These are phyloP conservation scores for Candida andamanensis DNA, from an alignment of 805 yeast species.

Conservation along the genomic window DNA sequence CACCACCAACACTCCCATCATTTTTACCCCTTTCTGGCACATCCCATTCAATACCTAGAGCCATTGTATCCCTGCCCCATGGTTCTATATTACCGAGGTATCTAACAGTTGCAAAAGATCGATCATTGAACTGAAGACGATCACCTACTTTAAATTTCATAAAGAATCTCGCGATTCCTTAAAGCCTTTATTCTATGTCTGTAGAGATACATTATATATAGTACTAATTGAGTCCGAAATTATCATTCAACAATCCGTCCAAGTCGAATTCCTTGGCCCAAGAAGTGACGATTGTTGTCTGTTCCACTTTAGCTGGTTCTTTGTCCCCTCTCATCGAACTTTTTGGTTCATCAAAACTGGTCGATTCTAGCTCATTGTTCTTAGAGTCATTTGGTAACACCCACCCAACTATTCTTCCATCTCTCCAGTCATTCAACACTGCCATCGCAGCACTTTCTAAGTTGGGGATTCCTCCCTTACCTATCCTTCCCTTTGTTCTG, in stretches of 20 bases:
- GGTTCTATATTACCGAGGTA: constrained; percentile 50
- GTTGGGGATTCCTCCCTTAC: constrained; percentile 91
- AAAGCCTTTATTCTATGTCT: not conserved
- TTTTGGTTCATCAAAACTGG: constrained; percentile 29
- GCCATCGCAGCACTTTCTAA: constrained; percentile 77
- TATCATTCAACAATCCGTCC: constrained; percentile 64
- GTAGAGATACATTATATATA: constrained; percentile 1
- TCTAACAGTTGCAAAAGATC: constrained; percentile 56
- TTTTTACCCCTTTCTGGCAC: constrained; percentile 63
- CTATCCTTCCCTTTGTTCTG: constrained; percentile 84
- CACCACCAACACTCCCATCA: constrained; percentile 54
- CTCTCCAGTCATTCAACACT: constrained; percentile 93
- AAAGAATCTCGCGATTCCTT: constrained; percentile 1
- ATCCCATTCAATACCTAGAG: constrained; percentile 90
- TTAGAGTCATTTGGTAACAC: constrained; percentile 60
- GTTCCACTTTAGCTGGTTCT: constrained; percentile 49
- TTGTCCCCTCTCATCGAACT: constrained; percentile 38
- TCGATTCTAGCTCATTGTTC: constrained; percentile 24
- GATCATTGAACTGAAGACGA: constrained; percentile 23
- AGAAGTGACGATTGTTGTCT: constrained; percentile 73
- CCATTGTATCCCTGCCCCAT: constrained; percentile 54
- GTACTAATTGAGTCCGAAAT: constrained; percentile 23
- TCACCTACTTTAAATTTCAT: constrained; percentile 14
- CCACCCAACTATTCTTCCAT: constrained; percentile 92
- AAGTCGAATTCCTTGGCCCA: constrained; percentile 96